Evolutionary conservation across 148 eudicot genomes (phyloP).

Genomic region (Heliamphora exappendiculata): DNA sequence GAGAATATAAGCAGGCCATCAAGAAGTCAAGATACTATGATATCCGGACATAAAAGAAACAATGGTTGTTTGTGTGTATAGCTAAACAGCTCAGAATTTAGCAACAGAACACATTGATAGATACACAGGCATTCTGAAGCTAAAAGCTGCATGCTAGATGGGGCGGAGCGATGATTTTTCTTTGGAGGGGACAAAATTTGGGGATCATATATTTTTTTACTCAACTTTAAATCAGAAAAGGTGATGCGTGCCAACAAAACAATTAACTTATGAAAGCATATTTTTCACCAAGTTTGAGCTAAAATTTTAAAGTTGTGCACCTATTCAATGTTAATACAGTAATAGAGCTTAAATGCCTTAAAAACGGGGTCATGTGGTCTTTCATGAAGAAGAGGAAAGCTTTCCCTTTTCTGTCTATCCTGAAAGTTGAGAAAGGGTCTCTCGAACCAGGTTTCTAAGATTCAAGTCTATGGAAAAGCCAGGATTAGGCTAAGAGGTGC

Average conservation of each 20-base stretch:
- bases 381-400: no score
- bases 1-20: background rate
- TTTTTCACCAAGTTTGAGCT: no score
- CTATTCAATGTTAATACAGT: constrained; percentile 1
- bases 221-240: no score
- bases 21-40: background rate
- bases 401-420: no score
- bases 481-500: background rate
- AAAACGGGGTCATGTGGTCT: background rate
- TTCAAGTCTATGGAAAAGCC: background rate
- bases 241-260: no score
- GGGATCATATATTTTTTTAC: no score
- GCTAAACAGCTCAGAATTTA: background rate
- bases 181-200: no score
- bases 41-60: background rate
- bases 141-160: no score
- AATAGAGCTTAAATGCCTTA: background rate
- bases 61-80: background rate
- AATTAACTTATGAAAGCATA: no score
- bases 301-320: no score
- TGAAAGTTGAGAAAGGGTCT: background rate
- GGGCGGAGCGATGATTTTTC: no score
- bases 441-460: background rate
- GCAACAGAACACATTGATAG: background rate
- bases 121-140: background rate